These are phyloP conservation scores for Adiantum capillusveneris DNA, from an alignment of 75 land plant species.

Conservation along the genomic window DNA sequence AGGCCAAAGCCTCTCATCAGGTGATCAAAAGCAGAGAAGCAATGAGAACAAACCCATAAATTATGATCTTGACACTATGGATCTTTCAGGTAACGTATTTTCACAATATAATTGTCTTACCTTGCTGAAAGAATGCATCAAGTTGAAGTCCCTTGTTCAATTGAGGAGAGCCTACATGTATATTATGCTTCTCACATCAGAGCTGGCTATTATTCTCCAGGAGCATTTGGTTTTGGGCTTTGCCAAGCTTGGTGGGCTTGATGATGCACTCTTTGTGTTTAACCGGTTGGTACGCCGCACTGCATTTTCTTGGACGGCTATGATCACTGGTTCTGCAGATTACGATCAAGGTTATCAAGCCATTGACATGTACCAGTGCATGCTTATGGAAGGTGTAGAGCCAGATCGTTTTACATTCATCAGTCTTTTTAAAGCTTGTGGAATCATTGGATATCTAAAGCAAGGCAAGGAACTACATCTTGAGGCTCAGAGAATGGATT, in stretches of 20 bases:
- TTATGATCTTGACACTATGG: too few species aligned
- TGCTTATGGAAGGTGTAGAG: slow-evolving; percentile 19
- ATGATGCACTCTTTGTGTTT: slow-evolving; percentile 31
- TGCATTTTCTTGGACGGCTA: slow-evolving; percentile 42
- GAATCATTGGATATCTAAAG: slow-evolving; percentile 24
- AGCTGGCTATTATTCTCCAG: too few species aligned
- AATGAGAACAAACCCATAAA: too few species aligned
- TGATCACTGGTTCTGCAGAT: slow-evolving; percentile 37
- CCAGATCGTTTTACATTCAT: slow-evolving; percentile 45
- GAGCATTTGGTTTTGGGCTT: background rate
- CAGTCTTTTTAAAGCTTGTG: slow-evolving; percentile 43
- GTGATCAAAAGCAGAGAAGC: too few species aligned
- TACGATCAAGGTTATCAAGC: slow-evolving; percentile 24
- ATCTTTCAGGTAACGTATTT: too few species aligned
- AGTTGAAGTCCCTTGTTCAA: too few species aligned
- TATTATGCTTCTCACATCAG: too few species aligned
- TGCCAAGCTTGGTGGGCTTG: slow-evolving; percentile 16
- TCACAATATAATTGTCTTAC: too few species aligned
- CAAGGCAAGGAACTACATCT: slow-evolving; percentile 8
- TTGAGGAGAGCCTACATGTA: too few species aligned
- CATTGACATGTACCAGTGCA: slow-evolving; percentile 25
- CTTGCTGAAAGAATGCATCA: too few species aligned
- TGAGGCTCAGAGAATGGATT: background rate
- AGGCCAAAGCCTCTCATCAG: too few species aligned
- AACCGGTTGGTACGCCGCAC: slow-evolving; percentile 19